These are phyloP conservation scores for Dipteronia sinensis DNA, from an alignment of 345 rosid species.

Conservation along the genomic window DNA sequence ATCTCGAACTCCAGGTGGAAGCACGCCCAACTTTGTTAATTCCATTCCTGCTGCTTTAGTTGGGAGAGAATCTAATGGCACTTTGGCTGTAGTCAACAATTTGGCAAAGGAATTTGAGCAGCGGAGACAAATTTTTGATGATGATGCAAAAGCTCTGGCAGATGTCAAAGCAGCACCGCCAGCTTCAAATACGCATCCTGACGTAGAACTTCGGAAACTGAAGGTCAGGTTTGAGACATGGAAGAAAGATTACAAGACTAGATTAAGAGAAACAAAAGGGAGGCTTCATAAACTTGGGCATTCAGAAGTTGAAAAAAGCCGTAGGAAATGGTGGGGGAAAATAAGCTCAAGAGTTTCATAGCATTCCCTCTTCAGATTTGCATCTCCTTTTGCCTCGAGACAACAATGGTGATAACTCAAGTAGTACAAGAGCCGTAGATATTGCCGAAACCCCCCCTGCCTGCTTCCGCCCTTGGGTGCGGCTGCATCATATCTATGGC, in stretches of 20 bases:
- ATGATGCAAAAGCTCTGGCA: conserved; percentile 54
- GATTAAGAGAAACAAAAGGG: conserved; percentile 66
- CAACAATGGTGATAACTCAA: not conserved
- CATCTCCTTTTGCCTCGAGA: not conserved
- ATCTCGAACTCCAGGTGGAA: conserved; percentile 63
- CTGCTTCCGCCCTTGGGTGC: conserved; percentile 18
- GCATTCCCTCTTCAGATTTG: conserved; percentile 12
- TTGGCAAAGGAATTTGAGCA: conserved; percentile 80
- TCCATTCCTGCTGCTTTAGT: conserved; percentile 32
- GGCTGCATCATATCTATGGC: conserved; percentile 10
- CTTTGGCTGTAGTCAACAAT: conserved; percentile 47
- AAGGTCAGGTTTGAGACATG: conserved; percentile 70
- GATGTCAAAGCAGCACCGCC: conserved; percentile 49
- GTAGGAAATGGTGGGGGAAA: conserved; percentile 91
- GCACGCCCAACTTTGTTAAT: conserved; percentile 50
- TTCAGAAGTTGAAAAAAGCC: conserved; percentile 50
- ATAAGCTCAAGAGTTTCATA: conserved; percentile 29
- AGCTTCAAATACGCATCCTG: conserved; percentile 42
- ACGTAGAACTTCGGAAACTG: conserved; percentile 64
- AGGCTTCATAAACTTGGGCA: conserved; percentile 60
- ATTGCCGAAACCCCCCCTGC: conserved; percentile 10
- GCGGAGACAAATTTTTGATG: conserved; percentile 63
- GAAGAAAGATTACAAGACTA: conserved; percentile 85
- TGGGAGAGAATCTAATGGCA: conserved; percentile 62
- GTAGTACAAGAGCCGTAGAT: not conserved